These are phyloP conservation scores for Claviceps paspali DNA, from an alignment of 2,329 filamentous ascomycete species.

Conservation along the genomic window DNA sequence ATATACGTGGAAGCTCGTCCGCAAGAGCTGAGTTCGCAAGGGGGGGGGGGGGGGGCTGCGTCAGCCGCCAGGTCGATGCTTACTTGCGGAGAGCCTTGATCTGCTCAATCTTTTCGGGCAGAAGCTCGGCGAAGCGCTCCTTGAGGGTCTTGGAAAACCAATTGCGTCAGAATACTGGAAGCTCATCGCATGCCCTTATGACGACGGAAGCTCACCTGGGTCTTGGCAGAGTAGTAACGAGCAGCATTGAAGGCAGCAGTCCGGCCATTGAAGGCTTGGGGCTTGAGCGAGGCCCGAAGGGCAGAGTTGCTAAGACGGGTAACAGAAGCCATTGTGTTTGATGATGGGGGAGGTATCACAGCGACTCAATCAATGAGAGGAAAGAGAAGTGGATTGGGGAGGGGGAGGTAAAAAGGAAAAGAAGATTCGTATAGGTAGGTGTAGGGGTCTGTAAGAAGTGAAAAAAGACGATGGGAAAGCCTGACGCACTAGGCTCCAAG, in stretches of 20 bases:
- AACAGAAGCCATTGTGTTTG: constrained; percentile 63
- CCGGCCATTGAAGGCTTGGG: constrained; percentile 52
- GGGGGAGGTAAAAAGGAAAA: constrained; percentile 17
- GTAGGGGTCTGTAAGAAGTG: constrained; percentile 6
- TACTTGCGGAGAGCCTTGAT: constrained; percentile 98
- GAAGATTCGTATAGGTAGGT: constrained; percentile 16
- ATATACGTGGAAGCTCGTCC: neutral
- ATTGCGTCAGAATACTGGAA: constrained; percentile 2
- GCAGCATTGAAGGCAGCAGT: constrained; percentile 64
- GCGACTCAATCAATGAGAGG: neutral
- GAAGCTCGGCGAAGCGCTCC: constrained; percentile 91
- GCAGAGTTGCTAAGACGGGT: constrained; percentile 68
- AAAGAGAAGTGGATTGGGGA: constrained; percentile 14
- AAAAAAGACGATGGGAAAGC: neutral
- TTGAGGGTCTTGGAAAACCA: constrained; percentile 60
- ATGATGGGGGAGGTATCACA: constrained; percentile 11
- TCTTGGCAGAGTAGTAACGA: constrained; percentile 88
- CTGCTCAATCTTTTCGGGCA: constrained; percentile 95
- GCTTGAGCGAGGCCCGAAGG: constrained; percentile 60
- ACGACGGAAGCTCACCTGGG: constrained; percentile 45
- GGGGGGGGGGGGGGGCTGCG: too few relatives aligned
- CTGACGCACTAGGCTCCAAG: constrained; percentile 1
- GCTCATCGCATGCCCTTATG: neutral
- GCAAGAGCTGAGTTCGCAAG: too few relatives aligned
- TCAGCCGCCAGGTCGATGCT: constrained; percentile 16